Base-by-base conservation (phyloP, 768 basidiomycete species). In the Suillus ampliporus region DNA sequence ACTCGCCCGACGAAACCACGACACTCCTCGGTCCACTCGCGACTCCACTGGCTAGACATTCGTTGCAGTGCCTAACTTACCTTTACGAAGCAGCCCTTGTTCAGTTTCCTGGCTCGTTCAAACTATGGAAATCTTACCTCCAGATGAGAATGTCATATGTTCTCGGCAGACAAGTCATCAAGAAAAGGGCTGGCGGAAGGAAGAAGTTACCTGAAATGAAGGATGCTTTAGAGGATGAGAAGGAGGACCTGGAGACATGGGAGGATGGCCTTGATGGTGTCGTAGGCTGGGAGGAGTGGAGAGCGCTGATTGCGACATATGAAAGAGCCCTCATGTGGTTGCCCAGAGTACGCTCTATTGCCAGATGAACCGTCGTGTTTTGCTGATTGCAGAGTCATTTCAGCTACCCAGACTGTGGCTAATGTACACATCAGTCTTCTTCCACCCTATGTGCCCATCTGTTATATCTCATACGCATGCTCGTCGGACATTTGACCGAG, bases 201-300 rank as follows among this genome's bases (percentile, higher is more conserved):
- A 97, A 94, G 84, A 97, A 95, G 81, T 84, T 95, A 61, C 92
- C 92, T 4, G 93, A 90, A 67, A 94, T 94, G 87, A 89, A 88
- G 75, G 93, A 97, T 43, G 91, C 92, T 61, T 74, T 97, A 69
- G 92, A 94, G 69, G 94, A 94, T 60, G 94, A 94, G 65, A 80
- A 84, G 64, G 89, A 90, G 64, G 89, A 91, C 64, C 72, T 91
- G 52, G 89, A 94, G 72, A 82, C 90, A 67, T 99, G 96, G 94
- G 87, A 92, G 53, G 89, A 86, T 7, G 90, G 92, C 19, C 77
- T 99, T 56, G 93, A 99, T 71, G 88, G 90, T 3, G 81, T 95
- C 7, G 83, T 97, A n/a, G 97, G 97, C 6, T 97, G 90, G 89
- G 89, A 93, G 67, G 97, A 99, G 76, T 99, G 97, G 97, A 94